Conservation (phyloP, 1,284 basidiomycete genomes). For the Filobasidium uniguttulatum region DNA sequence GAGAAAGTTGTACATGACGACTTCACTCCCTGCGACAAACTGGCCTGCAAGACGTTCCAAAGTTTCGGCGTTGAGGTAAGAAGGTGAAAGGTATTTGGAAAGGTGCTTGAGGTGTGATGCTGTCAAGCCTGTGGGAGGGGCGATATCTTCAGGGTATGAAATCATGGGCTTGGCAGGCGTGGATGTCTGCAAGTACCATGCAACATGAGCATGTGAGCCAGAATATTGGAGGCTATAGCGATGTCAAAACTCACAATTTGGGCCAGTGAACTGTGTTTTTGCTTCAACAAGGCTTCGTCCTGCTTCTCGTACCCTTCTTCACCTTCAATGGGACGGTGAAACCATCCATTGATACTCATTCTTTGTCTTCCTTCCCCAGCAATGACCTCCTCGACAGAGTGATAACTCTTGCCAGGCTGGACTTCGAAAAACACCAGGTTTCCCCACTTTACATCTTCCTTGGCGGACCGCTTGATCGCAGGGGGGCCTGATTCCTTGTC, state of each 20-base stretch:
- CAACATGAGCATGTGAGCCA: not conserved
- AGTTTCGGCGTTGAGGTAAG: conserved; percentile 70
- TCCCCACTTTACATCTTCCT: conserved; percentile 58
- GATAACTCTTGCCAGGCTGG: conserved; percentile 69
- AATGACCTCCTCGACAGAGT: conserved; percentile 95
- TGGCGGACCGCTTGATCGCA: conserved; percentile 25
- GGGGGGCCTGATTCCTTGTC: conserved; percentile 30
- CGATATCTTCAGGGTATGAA: conserved; percentile 23
- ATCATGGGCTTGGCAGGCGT: conserved; percentile 40
- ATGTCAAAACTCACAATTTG: conserved; percentile 29
- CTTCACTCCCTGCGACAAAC: conserved; percentile 76
- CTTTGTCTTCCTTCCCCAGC: conserved; percentile 58
- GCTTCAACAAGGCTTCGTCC: conserved; percentile 50
- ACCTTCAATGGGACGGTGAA: conserved; percentile 78
- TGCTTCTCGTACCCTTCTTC: conserved; percentile 66
- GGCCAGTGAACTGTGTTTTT: conserved; percentile 40
- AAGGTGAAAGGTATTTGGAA: conserved; percentile 71
- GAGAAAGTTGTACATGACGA: conserved; percentile 82
- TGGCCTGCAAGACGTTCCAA: conserved; percentile 66
- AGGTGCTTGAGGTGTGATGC: conserved; percentile 55
- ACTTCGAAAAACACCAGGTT: conserved; percentile 92
- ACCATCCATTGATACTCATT: conserved; percentile 91
- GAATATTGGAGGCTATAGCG: not conserved
- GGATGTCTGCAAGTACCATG: conserved; percentile 49
- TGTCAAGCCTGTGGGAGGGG: conserved; percentile 42